Evolutionary conservation across 495 filamentous ascomycete genomes (phyloP).

Genomic region (Penicillium alfredii): DNA sequence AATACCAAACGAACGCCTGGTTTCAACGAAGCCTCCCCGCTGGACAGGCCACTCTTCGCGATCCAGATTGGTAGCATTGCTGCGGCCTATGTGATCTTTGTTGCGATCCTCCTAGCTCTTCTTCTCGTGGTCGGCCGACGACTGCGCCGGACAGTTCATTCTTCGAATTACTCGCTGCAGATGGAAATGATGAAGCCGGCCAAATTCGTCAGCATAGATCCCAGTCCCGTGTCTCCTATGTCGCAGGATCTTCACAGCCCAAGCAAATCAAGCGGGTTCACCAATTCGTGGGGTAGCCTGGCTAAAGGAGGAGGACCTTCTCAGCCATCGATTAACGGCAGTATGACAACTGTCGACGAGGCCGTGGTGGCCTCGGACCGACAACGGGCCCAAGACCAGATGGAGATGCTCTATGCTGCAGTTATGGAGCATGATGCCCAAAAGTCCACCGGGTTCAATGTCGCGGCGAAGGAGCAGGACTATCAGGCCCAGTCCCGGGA

Average conservation of each 20-base stretch:
- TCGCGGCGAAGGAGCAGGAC: constrained; percentile 13
- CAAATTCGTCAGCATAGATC: constrained; percentile 45
- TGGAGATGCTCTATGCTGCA: constrained; percentile 84
- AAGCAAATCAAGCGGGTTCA: constrained; percentile 26
- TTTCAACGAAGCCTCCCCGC: constrained; percentile 5
- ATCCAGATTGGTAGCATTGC: constrained; percentile 73
- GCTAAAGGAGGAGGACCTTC: constrained; percentile 28
- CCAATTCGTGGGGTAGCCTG: constrained; percentile 39
- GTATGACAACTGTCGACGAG: constrained; percentile 63
- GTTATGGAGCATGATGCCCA: constrained; percentile 84
- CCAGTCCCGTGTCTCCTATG: constrained; percentile 42
- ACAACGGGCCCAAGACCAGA: constrained; percentile 65
- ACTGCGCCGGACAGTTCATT: constrained; percentile 48
- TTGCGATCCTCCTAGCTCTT: constrained; percentile 59
- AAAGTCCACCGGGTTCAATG: constrained; percentile 41
- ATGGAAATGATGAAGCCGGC: constrained; percentile 58
- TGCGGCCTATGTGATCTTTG: constrained; percentile 68
- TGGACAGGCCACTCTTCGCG: constrained; percentile 57
- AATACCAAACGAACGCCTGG: constrained; percentile 10
- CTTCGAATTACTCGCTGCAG: constrained; percentile 47
- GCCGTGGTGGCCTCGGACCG: constrained; percentile 67
- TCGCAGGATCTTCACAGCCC: constrained; percentile 40
- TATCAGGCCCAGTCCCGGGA: constrained; percentile 29
- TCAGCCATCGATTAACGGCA: constrained; percentile 39
- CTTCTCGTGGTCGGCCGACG: constrained; percentile 61